phyloP scores from a whole-genome alignment of 768 basidiomycete genomes.

The Sarcodon sp. region DNA sequence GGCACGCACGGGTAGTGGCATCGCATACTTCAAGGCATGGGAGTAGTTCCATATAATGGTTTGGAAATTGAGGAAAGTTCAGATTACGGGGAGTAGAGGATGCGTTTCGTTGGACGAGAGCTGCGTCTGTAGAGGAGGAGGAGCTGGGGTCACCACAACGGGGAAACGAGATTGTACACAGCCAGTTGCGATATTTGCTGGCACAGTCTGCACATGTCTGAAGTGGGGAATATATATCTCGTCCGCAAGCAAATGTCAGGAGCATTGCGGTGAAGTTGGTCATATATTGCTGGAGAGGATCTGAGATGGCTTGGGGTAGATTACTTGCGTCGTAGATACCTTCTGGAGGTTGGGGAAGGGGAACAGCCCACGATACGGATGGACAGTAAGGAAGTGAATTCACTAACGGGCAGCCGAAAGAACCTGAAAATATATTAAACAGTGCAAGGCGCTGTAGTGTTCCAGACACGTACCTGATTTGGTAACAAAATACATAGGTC shows the following conservation, averaged over 20 bases:
- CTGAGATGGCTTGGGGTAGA: conserved; percentile 34
- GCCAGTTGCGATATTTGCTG: conserved; percentile 61
- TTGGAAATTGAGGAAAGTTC: conserved; percentile 29
- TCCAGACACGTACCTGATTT: conserved; percentile 44
- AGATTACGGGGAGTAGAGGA: conserved; percentile 32
- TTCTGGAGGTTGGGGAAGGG: conserved; percentile 38
- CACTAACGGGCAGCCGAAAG: conserved; percentile 59
- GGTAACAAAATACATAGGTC: conserved; percentile 60
- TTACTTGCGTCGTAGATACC: conserved; percentile 34
- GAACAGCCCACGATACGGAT: conserved; percentile 51
- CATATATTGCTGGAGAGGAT: conserved; percentile 42
- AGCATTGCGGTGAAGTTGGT: conserved; percentile 67
- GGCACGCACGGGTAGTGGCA: conserved; percentile 64
- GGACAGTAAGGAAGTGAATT: conserved; percentile 70
- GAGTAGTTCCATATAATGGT: conserved; percentile 45
- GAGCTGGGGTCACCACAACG: conserved; percentile 48
- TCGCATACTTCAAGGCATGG: conserved; percentile 77
- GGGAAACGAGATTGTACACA: conserved; percentile 62
- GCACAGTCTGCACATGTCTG: conserved; percentile 70
- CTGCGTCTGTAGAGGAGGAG: conserved; percentile 17
- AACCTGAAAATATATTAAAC: conserved; percentile 23
- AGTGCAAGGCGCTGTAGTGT: neutral
- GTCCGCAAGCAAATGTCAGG: conserved; percentile 63
- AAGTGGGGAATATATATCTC: conserved; percentile 69
- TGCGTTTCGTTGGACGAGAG: conserved; percentile 18